Conservation (phyloP, 2,329 filamentous ascomycete genomes). For the Epichloe coenophiala region DNA sequence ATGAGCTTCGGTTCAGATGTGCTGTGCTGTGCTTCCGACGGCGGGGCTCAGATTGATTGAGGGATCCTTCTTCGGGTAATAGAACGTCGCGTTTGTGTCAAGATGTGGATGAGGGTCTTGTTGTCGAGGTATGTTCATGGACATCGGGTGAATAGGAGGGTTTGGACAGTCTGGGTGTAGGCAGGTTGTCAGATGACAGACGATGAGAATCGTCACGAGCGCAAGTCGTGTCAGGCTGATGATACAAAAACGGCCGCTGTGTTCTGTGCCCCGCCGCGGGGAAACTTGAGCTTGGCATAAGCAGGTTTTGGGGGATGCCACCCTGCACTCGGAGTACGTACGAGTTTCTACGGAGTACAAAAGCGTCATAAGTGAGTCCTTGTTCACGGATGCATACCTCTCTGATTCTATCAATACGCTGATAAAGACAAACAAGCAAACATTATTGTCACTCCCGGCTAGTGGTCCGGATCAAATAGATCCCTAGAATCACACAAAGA, state of each 20-base stretch:
- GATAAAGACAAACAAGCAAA: no score
- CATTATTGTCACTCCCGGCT: no score
- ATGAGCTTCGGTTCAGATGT: background rate
- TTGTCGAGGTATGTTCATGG: background rate
- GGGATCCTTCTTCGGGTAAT: background rate
- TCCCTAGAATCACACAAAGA: no score
- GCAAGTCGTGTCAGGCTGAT: constrained; percentile 7
- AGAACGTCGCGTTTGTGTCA: background rate
- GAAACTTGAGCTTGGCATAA: background rate
- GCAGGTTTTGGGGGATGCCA: no score
- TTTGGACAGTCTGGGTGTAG: background rate
- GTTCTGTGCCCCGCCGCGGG: constrained; percentile 13
- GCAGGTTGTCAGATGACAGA: constrained; percentile 12
- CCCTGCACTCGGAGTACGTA: no score
- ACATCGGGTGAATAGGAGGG: no score
- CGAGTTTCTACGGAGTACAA: no score
- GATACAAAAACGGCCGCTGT: constrained; percentile 1
- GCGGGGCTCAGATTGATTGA: background rate
- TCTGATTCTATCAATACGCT: no score
- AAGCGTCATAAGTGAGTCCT: no score
- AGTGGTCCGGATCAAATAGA: no score
- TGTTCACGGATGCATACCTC: no score
- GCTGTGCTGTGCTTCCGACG: background rate
- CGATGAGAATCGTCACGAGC: constrained; percentile 9
- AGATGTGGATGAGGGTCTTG: background rate